These are phyloP conservation scores for Zasmidium citrigriseum DNA, from an alignment of 2,329 filamentous ascomycete genomes.

Conservation along the genomic window DNA sequence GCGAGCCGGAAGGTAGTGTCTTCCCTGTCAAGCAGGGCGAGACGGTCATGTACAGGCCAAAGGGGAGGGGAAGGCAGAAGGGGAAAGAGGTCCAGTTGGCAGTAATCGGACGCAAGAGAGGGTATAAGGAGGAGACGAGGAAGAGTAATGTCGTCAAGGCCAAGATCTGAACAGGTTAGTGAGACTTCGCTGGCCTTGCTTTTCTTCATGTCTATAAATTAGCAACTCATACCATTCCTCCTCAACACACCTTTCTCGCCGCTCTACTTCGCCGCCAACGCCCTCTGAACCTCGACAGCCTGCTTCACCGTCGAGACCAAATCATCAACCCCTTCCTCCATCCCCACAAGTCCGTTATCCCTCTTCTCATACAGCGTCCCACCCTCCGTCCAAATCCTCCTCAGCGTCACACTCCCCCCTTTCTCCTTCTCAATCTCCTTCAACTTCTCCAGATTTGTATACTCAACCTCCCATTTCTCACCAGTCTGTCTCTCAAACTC, in stretches of 20 bases:
- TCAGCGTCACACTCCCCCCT: slow-evolving; percentile 61
- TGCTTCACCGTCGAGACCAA: slow-evolving; percentile 50
- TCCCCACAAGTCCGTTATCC: slow-evolving; percentile 62
- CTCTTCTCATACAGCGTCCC: slow-evolving; percentile 69
- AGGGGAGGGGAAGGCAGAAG: neutral
- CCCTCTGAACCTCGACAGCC: slow-evolving; percentile 32
- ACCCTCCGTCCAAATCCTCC: slow-evolving; percentile 72
- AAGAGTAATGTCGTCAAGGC: slow-evolving; percentile 1
- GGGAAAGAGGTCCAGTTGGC: neutral
- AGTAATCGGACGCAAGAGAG: slow-evolving; percentile 1
- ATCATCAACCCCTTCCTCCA: slow-evolving; percentile 52
- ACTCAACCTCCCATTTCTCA: slow-evolving; percentile 55
- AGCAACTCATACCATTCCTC: too few relatives aligned
- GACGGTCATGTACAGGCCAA: slow-evolving; percentile 13
- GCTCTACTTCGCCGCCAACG: too few relatives aligned
- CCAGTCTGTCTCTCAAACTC: slow-evolving; percentile 69
- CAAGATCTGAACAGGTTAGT: neutral
- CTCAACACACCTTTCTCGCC: too few relatives aligned
- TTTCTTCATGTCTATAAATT: too few relatives aligned
- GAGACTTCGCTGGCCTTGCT: too few relatives aligned
- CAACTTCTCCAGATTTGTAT: slow-evolving; percentile 57
- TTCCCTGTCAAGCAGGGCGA: slow-evolving; percentile 31
- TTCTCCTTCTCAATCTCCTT: slow-evolving; percentile 57
- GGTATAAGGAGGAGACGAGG: slow-evolving; percentile 6
- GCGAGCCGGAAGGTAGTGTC: slow-evolving; percentile 23